A percentile compares a stretch with the other conserved stretches of the same genome.
Evolutionary conservation across 306 rosid species (phyloP).

Genomic region (Casuarina equisetifolia): DNA sequence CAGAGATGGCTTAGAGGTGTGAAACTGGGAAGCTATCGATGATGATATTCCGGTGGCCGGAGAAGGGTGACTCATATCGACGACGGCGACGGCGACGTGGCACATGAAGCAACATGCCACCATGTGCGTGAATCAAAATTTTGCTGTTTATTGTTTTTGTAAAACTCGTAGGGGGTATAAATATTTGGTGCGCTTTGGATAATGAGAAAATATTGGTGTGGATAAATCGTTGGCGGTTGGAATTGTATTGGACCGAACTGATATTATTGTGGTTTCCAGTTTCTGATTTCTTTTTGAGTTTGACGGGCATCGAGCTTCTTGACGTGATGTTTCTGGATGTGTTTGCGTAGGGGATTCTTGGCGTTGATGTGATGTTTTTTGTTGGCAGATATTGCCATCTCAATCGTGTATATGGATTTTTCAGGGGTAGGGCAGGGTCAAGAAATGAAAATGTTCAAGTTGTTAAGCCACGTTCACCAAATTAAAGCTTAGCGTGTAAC

Average conservation of each 20-base stretch:
- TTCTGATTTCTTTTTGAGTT: background rate
- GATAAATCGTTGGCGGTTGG: constrained; percentile 33
- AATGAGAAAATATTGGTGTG: constrained; percentile 33
- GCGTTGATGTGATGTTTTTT: too few species aligned
- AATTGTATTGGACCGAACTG: constrained; percentile 20
- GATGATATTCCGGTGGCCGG: background rate
- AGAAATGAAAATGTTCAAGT: background rate
- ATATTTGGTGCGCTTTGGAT: constrained; percentile 19
- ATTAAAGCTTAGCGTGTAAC: too few species aligned
- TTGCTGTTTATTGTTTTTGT: background rate
- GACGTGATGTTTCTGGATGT: background rate
- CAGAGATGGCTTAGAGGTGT: constrained; percentile 42
- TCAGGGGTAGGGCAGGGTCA: background rate
- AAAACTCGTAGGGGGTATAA: background rate
- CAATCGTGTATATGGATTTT: too few species aligned
- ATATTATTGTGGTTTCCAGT: background rate
- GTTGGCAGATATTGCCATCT: too few species aligned
- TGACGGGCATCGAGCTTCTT: background rate
- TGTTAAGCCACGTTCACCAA: too few species aligned
- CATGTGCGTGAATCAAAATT: constrained; percentile 31
- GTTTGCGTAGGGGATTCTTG: too few species aligned
- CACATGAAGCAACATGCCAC: constrained; percentile 59
- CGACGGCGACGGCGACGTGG: constrained; percentile 56
- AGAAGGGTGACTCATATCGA: constrained; percentile 7
- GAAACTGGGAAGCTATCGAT: constrained; percentile 25